These are phyloP conservation scores for Xanthoconium purpureum DNA, from an alignment of 768 basidiomycete species.

Conservation along the genomic window DNA sequence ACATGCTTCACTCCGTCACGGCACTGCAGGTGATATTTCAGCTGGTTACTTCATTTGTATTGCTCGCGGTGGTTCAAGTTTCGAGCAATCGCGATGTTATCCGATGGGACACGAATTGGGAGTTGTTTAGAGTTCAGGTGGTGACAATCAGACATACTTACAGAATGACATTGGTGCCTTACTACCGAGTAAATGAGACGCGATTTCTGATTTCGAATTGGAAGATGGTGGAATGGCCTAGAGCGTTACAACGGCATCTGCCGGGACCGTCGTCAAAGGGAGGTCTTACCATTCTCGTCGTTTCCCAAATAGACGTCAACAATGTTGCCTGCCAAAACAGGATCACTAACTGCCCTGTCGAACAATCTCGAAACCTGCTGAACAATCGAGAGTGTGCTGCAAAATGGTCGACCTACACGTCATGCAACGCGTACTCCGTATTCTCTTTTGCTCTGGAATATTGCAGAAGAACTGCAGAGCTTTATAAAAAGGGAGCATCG, in stretches of 20 bases:
- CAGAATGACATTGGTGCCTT: not conserved
- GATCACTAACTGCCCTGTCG: not conserved
- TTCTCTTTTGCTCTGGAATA: not conserved
- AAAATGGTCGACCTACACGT: not conserved
- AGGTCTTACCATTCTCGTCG: not conserved
- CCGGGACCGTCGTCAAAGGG: too few relatives aligned
- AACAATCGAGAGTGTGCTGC: not conserved
- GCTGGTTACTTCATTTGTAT: too few relatives aligned
- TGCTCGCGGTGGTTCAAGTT: too few relatives aligned
- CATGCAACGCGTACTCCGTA: not conserved
- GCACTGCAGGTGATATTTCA: too few relatives aligned
- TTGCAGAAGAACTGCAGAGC: not conserved
- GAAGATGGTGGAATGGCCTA: too few relatives aligned
- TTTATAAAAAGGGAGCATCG: conserved; percentile 5
- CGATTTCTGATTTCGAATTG: too few relatives aligned
- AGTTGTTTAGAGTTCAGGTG: too few relatives aligned
- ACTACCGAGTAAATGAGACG: too few relatives aligned
- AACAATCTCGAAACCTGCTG: conserved; percentile 8
- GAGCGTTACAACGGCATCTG: too few relatives aligned
- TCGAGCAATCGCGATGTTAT: too few relatives aligned
- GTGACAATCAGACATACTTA: not conserved
- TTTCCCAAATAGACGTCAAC: conserved; percentile 6
- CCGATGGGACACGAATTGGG: not conserved
- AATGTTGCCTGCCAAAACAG: not conserved
- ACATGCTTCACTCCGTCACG: too few relatives aligned